Conservation (phyloP, 768 basidiomycete species). For the Agrocybe chaxingu region DNA sequence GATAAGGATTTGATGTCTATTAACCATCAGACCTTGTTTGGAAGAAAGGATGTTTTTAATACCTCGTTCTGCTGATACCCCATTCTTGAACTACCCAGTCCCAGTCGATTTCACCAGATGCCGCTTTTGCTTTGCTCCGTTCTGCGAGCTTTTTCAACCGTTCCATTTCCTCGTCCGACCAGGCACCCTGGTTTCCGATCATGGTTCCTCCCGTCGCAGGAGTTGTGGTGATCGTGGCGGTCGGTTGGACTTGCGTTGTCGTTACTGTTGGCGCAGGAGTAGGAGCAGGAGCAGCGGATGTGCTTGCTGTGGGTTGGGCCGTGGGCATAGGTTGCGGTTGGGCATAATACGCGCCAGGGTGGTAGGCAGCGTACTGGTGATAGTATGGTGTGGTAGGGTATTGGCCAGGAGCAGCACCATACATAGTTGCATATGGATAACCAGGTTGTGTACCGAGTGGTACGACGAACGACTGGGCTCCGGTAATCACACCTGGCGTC, state of each 20-base stretch:
- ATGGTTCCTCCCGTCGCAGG: conserved; percentile 32
- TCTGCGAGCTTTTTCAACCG: conserved; percentile 67
- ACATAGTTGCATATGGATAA: conserved; percentile 46
- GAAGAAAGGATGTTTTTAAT: not conserved
- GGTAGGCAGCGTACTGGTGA: conserved; percentile 36
- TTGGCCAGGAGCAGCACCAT: conserved; percentile 30
- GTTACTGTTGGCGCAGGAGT: conserved; percentile 17
- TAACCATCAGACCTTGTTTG: not conserved
- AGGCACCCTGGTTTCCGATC: conserved; percentile 58
- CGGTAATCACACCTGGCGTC: conserved; percentile 54
- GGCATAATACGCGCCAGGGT: conserved; percentile 14
- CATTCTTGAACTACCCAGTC: conserved; percentile 73
- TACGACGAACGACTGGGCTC: conserved; percentile 71
- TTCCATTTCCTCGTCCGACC: conserved; percentile 78
- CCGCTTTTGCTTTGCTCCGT: conserved; percentile 47
- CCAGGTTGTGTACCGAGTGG: conserved; percentile 51
- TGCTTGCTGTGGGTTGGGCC: conserved; percentile 11
- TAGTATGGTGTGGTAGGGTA: conserved; percentile 69
- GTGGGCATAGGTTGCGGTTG: conserved; percentile 11
- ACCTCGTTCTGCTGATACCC: conserved; percentile 75
- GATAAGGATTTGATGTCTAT: conserved; percentile 78
- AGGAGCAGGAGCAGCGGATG: conserved; percentile 15
- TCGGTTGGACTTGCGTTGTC: conserved; percentile 17
- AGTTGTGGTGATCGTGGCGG: conserved; percentile 26
- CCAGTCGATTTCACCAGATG: conserved; percentile 71